Base-by-base conservation (phyloP, 441 rosid genomes). In the Gossypium gossypioides region DNA sequence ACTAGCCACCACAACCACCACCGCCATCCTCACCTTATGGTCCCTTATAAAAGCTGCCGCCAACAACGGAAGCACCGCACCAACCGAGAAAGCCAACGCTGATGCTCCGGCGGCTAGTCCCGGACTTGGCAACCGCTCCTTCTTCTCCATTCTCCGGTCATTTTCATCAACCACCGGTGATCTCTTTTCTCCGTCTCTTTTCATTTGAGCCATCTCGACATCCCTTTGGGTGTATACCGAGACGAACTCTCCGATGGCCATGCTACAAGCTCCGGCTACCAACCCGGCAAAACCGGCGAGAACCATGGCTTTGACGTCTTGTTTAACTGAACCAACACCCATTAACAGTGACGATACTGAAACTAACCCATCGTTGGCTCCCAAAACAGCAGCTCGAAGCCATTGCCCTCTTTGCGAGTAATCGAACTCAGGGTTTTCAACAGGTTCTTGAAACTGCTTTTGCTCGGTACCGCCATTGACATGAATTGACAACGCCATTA, bases 61-160 rank as follows among this genome's bases (percentile, higher is more conserved):
- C 72, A 91, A 62, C 37, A 92, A 72, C 12, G 98, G 98, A 59
- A 92, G 92, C 77, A 87, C 79, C 59, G 96, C 96, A 18, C 98
- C 98, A 0, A 80, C 79, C 0, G 92, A 80, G 78, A 92, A 92
- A 6, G 98, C 90, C 1, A 88, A 76, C 0, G 92, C 96, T 0
- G 97, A 92, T 0, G 96, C 96, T 9, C 82, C 84, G 0, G 97
- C 92, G 0, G 96, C 98, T 72, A 88, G 95, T 58, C 76, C 0
- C 12, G 98, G 98, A 58, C 82, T 92, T 12, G 98, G 93, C 72
- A 89, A 72, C 60, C 76, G 74, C 61, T 82, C 86, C 68, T 75
- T 77, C 74, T 81, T 77, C 25, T 3, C 32, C 12, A 67, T 27
- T 1, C 42, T 75, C 2, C 40, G 59, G 1, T 15, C 64, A 16